Evolutionary conservation across 106 monocot species (phyloP).

Genomic region (Narthecium ossifragum): DNA sequence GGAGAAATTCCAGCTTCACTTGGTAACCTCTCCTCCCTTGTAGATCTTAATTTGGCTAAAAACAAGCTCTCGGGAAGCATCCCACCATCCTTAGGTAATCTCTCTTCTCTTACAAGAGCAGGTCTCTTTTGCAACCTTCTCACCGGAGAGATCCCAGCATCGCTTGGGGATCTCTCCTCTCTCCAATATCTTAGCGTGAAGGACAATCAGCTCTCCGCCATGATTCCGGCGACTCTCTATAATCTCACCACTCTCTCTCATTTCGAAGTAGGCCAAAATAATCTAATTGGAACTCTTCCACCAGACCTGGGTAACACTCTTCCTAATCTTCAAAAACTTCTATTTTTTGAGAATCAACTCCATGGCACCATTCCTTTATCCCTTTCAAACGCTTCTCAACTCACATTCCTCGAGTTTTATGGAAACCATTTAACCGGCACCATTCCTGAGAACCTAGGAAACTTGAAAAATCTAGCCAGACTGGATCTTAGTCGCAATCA

Average conservation of each 20-base stretch:
- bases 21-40: constrained; percentile 1
- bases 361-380: constrained; percentile 8
- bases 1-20: too few species aligned
- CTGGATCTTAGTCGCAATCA: neutral
- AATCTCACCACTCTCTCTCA: too few species aligned
- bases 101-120: too few species aligned
- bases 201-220: constrained; percentile 3
- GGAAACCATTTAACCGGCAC: constrained; percentile 4
- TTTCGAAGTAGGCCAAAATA: too few species aligned
- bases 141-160: constrained; percentile 11
- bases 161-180: constrained; percentile 16
- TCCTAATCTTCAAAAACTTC: constrained; percentile 6
- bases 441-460: neutral
- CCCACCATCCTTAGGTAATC: constrained; percentile 15
- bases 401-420: neutral
- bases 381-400: neutral
- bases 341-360: constrained; percentile 8
- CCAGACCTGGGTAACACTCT: constrained; percentile 9
- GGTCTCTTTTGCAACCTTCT: constrained; percentile 8
- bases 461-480: neutral
- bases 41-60: neutral
- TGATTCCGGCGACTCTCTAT: too few species aligned
- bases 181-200: neutral
- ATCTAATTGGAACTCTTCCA: constrained; percentile 14
- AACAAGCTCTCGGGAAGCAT: constrained; percentile 28